Conservation (phyloP, 495 filamentous ascomycete species). For the Choiromyces venosus region DNA sequence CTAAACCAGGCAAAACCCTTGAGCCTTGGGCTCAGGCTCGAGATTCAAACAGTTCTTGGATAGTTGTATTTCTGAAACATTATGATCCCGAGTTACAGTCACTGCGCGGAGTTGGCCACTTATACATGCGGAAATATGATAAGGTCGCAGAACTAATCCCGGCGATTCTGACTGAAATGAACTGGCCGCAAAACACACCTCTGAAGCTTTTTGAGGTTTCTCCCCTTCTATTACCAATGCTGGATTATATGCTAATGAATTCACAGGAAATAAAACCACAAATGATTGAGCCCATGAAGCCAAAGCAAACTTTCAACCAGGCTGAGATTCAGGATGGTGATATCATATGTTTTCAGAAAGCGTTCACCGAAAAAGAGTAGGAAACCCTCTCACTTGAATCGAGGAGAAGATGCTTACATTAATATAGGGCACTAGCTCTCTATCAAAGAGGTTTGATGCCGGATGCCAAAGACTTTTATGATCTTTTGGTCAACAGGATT, state of each 20-base stretch:
- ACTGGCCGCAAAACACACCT: constrained; percentile 58
- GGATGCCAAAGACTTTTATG: constrained; percentile 81
- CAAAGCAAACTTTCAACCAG: constrained; percentile 75
- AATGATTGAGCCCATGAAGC: constrained; percentile 94
- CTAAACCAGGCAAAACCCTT: constrained; percentile 30
- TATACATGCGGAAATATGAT: constrained; percentile 80
- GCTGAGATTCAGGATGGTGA: constrained; percentile 97
- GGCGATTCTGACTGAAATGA: constrained; percentile 74
- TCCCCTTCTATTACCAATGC: not conserved
- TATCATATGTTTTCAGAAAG: constrained; percentile 86
- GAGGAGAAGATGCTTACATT: constrained; percentile 11
- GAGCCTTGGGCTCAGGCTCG: constrained; percentile 31
- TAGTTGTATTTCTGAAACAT: constrained; percentile 86
- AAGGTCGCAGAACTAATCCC: constrained; percentile 82
- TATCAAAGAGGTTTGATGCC: constrained; percentile 45
- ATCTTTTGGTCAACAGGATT: constrained; percentile 80
- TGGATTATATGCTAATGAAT: constrained; percentile 27
- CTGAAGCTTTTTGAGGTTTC: constrained; percentile 67
- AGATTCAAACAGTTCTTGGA: constrained; percentile 49
- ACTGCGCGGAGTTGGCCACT: constrained; percentile 66
- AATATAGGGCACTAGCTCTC: constrained; percentile 16
- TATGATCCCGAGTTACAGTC: constrained; percentile 74
- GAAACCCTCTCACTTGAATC: constrained; percentile 19
- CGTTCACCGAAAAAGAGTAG: constrained; percentile 58
- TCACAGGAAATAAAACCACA: constrained; percentile 82